Base-by-base conservation (phyloP, 2,329 filamentous ascomycete species). In the Fusarium luffae region DNA sequence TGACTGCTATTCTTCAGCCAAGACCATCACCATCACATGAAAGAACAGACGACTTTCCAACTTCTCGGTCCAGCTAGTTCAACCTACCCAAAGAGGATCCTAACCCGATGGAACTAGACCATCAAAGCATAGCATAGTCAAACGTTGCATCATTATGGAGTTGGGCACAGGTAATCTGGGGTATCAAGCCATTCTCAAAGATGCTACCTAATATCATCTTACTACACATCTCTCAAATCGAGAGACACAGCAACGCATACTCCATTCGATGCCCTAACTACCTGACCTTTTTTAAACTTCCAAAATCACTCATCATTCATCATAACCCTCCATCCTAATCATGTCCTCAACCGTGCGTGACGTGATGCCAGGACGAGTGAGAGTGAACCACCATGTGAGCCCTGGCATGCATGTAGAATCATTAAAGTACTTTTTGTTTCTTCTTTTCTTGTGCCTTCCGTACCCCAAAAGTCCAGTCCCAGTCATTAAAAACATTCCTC, bases 101-200 rank as follows among this genome's bases (percentile, higher is more conserved):
- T 19, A 32, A 30, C 32, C 52, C 62, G 46, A 47, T 40, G 25
- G 10, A 30, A 21, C n/a, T 34, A 51, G 9, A 16, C 19, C 10
- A 6, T 40, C 27, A 25, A 34, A 23, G 43, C 25, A 32, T 32
- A 23, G 43, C 25, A 32, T 32, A 44, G 27, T 16, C 37, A 40
- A 37, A 13, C 19, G 10, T 30, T 48, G 54, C n/a, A 46, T 28
- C 40, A 41, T 48, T 44, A 51, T n/a, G n/a, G 34, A 37, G 34
- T 37, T n/a, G 34, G 30, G 43, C 16, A 40, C n/a, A 40, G 59
- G 25, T n/a, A 59, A 54, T 54, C 40, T 37, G 25, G 54, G 69
- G 69, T 72, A 70, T 72, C 67, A 71, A 73, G 66, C 54, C 66
- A 72, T 46, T 66, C 63, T 60, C 52, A 23, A 66, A 58, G 30